Percentiles rank a stretch among this genome's conserved stretches.
These are phyloP conservation scores for Beauveria caledonica DNA, from an alignment of 2,329 filamentous ascomycete genomes.

Conservation along the genomic window DNA sequence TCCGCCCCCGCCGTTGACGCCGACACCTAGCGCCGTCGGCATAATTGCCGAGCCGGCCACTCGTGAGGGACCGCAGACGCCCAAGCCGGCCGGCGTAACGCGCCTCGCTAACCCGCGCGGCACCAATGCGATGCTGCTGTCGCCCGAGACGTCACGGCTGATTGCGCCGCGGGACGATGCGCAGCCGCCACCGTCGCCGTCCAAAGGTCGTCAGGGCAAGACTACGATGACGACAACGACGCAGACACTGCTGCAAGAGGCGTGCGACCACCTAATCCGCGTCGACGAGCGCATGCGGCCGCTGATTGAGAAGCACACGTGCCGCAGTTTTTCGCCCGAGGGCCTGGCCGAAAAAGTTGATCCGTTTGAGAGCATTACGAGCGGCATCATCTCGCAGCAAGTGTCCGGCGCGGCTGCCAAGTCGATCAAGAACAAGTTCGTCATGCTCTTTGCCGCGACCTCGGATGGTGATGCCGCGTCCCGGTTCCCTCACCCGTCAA, in stretches of 20 bases:
- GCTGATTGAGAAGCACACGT: conserved; percentile 67
- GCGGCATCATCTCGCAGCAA: conserved; percentile 92
- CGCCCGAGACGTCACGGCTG: conserved; percentile 59
- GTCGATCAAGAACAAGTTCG: conserved; percentile 80
- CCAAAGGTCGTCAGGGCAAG: conserved; percentile 25
- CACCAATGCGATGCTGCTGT: conserved; percentile 65
- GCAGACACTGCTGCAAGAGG: conserved; percentile 64
- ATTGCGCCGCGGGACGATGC: conserved; percentile 40
- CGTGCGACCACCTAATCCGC: conserved; percentile 63
- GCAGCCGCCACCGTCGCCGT: conserved; percentile 36
- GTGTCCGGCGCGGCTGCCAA: conserved; percentile 87
- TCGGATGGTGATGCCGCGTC: background rate
- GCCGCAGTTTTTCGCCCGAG: conserved; percentile 69
- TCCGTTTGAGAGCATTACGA: conserved; percentile 75
- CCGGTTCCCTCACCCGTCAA: conserved; percentile 65
- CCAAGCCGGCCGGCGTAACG: conserved; percentile 33
- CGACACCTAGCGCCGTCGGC: conserved; percentile 36
- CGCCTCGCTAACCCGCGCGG: conserved; percentile 54
- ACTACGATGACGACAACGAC: conserved; percentile 45
- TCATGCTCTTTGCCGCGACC: conserved; percentile 54
- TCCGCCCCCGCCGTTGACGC: conserved; percentile 33
- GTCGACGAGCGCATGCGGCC: conserved; percentile 65
- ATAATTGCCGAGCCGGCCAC: conserved; percentile 27
- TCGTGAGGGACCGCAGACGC: conserved; percentile 25
- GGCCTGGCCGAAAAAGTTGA: conserved; percentile 80